Conservation (phyloP, 2,329 filamentous ascomycete genomes). For the Clarireedia sp. region DNA sequence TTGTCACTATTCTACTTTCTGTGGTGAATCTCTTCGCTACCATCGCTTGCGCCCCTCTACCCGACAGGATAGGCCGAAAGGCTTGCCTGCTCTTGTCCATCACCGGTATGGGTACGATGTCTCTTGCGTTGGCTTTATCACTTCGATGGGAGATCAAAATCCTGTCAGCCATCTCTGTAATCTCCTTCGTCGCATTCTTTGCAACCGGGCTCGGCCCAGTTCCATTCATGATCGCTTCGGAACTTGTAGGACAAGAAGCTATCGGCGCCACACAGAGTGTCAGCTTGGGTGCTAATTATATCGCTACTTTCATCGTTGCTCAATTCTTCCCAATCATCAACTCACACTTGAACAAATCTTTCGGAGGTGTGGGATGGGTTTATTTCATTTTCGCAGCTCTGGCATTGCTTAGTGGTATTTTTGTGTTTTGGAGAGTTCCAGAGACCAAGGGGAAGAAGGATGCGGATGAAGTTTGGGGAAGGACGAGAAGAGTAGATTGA, state of each 20-base stretch:
- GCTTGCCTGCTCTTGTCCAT: conserved; percentile 76
- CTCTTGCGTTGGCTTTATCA: conserved; percentile 69
- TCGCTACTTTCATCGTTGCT: conserved; percentile 84
- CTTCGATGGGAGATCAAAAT: conserved; percentile 67
- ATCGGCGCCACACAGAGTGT: conserved; percentile 88
- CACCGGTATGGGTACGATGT: conserved; percentile 72
- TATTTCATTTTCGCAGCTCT: conserved; percentile 86
- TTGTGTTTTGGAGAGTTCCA: conserved; percentile 68
- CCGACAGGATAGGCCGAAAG: conserved; percentile 84
- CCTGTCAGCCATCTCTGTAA: conserved; percentile 71
- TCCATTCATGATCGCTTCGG: conserved; percentile 87
- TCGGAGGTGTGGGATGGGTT: conserved; percentile 69
- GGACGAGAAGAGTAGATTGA: conserved; percentile 37
- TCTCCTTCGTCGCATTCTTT: conserved; percentile 83
- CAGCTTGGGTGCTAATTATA: conserved; percentile 79
- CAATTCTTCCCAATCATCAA: conserved; percentile 93
- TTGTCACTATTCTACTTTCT: conserved; percentile 83
- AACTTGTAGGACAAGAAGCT: conserved; percentile 83
- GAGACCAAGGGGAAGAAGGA: conserved; percentile 83
- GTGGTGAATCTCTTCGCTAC: conserved; percentile 81
- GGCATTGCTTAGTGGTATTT: conserved; percentile 59
- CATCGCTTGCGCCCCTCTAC: conserved; percentile 69
- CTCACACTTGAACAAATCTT: conserved; percentile 52
- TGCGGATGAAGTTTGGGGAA: conserved; percentile 85
- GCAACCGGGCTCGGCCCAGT: conserved; percentile 87